These are phyloP conservation scores for Areca catechu DNA, from an alignment of 176 grass and related monocot species.

Conservation along the genomic window DNA sequence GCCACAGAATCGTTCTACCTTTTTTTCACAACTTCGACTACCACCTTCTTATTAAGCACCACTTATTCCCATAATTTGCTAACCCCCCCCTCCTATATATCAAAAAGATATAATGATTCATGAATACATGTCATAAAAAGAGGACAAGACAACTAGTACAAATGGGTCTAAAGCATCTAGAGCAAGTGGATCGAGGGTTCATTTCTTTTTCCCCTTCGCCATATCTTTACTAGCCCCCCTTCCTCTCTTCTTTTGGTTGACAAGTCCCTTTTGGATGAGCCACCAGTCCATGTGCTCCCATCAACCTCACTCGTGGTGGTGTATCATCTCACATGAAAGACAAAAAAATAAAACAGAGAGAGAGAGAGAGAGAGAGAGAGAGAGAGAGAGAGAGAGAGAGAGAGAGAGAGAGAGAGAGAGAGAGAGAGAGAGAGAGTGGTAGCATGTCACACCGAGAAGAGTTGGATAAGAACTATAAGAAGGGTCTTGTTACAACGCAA, in stretches of 20 bases:
- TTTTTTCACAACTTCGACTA: too few relatives aligned
- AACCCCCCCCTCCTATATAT: too few relatives aligned
- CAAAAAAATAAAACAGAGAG: constrained; percentile 48
- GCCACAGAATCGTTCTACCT: too few relatives aligned
- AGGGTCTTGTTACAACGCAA: constrained; percentile 23
- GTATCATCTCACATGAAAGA: constrained; percentile 43
- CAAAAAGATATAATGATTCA: neutral
- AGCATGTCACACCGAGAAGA: constrained; percentile 18
- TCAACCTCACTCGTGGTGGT: constrained; percentile 36
- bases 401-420: constrained; percentile 6
- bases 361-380: constrained; percentile 8
- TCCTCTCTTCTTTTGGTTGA: constrained; percentile 27
- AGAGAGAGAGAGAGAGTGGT: constrained; percentile 24
- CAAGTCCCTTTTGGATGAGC: constrained; percentile 30
- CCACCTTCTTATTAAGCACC: too few relatives aligned
- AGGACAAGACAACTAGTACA: constrained; percentile 1
- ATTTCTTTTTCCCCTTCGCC: constrained; percentile 1
- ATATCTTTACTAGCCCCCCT: neutral
- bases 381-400: constrained; percentile 28
- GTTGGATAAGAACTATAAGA: constrained; percentile 10
- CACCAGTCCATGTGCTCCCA: constrained; percentile 38
- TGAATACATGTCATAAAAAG: neutral
- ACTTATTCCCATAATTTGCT: too few relatives aligned
- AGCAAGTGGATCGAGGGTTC: too few relatives aligned
- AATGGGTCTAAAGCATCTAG: neutral